A percentile compares a stretch with the other conserved stretches of the same genome.
Conservation (phyloP, 2,329 filamentous ascomycete genomes). For the Geosmithia putterillii region DNA sequence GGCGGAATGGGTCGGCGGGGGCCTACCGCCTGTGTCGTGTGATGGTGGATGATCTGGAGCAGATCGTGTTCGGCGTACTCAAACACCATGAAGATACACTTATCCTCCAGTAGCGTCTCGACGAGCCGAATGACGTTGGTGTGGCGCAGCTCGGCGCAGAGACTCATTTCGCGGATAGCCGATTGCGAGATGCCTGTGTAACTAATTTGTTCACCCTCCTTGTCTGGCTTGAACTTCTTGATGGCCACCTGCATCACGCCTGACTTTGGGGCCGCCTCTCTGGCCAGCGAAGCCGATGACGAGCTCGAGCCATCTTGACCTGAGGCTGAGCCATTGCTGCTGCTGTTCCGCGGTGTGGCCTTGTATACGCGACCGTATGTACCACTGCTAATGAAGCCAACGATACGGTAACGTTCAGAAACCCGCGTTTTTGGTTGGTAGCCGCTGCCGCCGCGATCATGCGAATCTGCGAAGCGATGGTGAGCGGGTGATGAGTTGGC, state of each 20-base stretch:
- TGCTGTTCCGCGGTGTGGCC: slow-evolving; percentile 51
- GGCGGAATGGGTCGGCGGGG: slow-evolving; percentile 81
- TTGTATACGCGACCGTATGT: slow-evolving; percentile 99
- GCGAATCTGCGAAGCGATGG: slow-evolving; percentile 31
- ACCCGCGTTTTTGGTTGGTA: slow-evolving; percentile 77
- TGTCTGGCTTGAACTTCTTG: slow-evolving; percentile 99
- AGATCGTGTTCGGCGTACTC: slow-evolving; percentile 97
- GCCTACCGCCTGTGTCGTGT: slow-evolving; percentile 77
- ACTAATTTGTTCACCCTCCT: slow-evolving; percentile 86
- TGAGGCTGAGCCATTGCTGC: slow-evolving; percentile 2
- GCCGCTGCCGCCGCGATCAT: slow-evolving; percentile 26
- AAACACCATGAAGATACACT: slow-evolving; percentile 99
- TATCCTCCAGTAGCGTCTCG: slow-evolving; percentile 95
- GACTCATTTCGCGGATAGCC: slow-evolving; percentile 91
- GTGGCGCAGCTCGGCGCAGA: slow-evolving; percentile 86
- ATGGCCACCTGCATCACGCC: slow-evolving; percentile 78
- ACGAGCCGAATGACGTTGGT: slow-evolving; percentile 81
- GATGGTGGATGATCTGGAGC: slow-evolving; percentile 95
- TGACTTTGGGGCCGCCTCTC: slow-evolving; percentile 13
- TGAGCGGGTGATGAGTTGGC: slow-evolving; percentile 17
- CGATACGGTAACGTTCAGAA: slow-evolving; percentile 86
- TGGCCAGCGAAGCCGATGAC: neutral
- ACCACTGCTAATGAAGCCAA: slow-evolving; percentile 95
- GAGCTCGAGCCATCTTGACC: slow-evolving; percentile 1
- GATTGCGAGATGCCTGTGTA: slow-evolving; percentile 98